These are phyloP conservation scores for Terana coerulea DNA, from an alignment of 768 basidiomycete genomes.

Conservation along the genomic window DNA sequence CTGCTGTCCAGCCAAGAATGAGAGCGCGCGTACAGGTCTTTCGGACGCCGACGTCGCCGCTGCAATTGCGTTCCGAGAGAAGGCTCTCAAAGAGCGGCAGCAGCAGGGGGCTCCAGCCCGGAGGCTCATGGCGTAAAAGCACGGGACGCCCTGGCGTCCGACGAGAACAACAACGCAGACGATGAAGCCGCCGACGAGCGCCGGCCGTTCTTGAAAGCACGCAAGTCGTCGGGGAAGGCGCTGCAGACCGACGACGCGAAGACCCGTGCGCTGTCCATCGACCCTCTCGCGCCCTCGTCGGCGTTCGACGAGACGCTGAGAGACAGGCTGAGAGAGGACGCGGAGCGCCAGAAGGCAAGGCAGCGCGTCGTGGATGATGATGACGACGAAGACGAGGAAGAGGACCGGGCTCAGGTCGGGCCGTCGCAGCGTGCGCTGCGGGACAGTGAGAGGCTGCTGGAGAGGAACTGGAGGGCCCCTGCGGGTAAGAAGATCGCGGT, in stretches of 20 bases:
- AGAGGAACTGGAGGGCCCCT: slow-evolving; percentile 72
- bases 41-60: slow-evolving; percentile 71
- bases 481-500: slow-evolving; percentile 87
- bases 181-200: slow-evolving; percentile 28
- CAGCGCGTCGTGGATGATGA: slow-evolving; percentile 32
- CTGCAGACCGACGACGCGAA: slow-evolving; percentile 9
- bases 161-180: slow-evolving; percentile 27
- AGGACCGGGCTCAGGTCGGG: slow-evolving; percentile 31
- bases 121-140: neutral
- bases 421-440: slow-evolving; percentile 9
- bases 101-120: slow-evolving; percentile 17
- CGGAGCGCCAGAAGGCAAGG: slow-evolving; percentile 16
- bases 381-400: slow-evolving; percentile 32
- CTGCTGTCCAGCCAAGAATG: slow-evolving; percentile 50
- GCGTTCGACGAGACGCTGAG: slow-evolving; percentile 83
- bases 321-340: slow-evolving; percentile 49
- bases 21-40: slow-evolving; percentile 77
- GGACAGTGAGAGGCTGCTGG: slow-evolving; percentile 47
- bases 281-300: slow-evolving; percentile 81
- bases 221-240: slow-evolving; percentile 18
- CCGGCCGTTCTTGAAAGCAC: slow-evolving; percentile 35
- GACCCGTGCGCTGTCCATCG: slow-evolving; percentile 55
- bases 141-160: slow-evolving; percentile 25
- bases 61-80: slow-evolving; percentile 84
- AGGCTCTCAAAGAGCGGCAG: slow-evolving; percentile 56